These are phyloP conservation scores for Cicer cuneatum DNA, from an alignment of 306 rosid species.

Conservation along the genomic window DNA sequence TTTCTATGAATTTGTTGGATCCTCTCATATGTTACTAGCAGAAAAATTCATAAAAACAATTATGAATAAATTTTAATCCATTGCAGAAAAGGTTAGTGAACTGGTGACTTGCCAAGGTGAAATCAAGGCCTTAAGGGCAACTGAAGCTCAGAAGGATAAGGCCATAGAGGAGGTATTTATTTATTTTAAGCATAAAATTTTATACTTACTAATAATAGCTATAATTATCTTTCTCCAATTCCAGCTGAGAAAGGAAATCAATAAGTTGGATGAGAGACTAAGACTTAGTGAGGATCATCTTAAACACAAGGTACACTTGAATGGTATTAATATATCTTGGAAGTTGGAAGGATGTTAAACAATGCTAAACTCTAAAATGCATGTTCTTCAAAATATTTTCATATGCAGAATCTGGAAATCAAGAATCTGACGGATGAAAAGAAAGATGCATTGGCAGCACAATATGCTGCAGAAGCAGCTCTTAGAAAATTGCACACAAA, in stretches of 20 bases:
- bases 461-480: constrained; percentile 88
- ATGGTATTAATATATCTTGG: constrained; percentile 16
- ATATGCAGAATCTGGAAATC: constrained; percentile 80
- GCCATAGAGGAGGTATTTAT: constrained; percentile 76
- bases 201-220: background rate
- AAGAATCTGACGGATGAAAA: constrained; percentile 73
- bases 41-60: background rate
- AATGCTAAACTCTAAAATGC: constrained; percentile 28
- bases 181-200: background rate
- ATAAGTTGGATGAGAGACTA: constrained; percentile 63
- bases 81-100: constrained; percentile 72
- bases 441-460: constrained; percentile 87
- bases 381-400: constrained; percentile 35
- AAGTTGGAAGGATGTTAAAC: constrained; percentile 23
- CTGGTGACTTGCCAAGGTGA: constrained; percentile 62
- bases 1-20: background rate
- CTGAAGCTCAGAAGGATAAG: constrained; percentile 80
- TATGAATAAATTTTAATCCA: constrained; percentile 20
- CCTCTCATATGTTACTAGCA: constrained; percentile 7
- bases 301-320: constrained; percentile 70
- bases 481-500: constrained; percentile 74
- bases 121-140: constrained; percentile 75
- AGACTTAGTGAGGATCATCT: constrained; percentile 59
- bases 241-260: constrained; percentile 68
- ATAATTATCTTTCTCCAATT: constrained; percentile 29